A percentile compares a stretch with the other conserved stretches of the same genome.
These are phyloP conservation scores for Leccinum subfulvum DNA, from an alignment of 1,284 basidiomycete species.

Conservation along the genomic window DNA sequence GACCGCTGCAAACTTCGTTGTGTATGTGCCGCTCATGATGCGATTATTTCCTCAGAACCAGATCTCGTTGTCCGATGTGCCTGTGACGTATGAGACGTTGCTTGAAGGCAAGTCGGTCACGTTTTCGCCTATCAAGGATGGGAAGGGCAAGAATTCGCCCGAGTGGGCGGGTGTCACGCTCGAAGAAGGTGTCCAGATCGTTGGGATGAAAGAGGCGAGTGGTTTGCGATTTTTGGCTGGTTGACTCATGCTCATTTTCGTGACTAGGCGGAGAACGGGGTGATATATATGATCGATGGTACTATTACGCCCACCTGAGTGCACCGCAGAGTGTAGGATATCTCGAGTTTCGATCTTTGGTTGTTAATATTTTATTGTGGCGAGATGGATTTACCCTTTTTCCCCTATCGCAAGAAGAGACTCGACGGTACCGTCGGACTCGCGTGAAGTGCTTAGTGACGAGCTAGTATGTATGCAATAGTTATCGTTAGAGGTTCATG, in stretches of 20 bases:
- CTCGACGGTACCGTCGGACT: not conserved
- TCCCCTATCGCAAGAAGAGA: not conserved
- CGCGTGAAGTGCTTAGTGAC: not conserved
- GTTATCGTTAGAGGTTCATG: not conserved
- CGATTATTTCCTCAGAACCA: conserved; percentile 15
- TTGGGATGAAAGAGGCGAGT: conserved; percentile 43
- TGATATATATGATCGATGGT: conserved; percentile 70
- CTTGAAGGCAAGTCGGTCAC: conserved; percentile 53
- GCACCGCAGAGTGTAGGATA: not conserved
- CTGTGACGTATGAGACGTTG: conserved; percentile 46
- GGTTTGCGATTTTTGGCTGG: not conserved
- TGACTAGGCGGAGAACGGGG: conserved; percentile 63
- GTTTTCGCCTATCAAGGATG: conserved; percentile 42
- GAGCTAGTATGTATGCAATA: not conserved
- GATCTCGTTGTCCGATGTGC: conserved; percentile 31
- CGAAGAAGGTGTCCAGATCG: conserved; percentile 51
- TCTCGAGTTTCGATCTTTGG: not conserved
- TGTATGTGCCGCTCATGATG: not conserved
- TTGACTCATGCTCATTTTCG: not conserved
- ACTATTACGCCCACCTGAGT: conserved; percentile 39
- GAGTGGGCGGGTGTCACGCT: conserved; percentile 59
- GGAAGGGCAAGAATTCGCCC: conserved; percentile 29
- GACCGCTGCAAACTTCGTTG: not conserved
- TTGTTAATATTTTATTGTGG: not conserved
- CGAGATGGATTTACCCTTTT: not conserved